Conservation (phyloP, 495 filamentous ascomycete genomes). For the Penicilliopsis zonata region DNA sequence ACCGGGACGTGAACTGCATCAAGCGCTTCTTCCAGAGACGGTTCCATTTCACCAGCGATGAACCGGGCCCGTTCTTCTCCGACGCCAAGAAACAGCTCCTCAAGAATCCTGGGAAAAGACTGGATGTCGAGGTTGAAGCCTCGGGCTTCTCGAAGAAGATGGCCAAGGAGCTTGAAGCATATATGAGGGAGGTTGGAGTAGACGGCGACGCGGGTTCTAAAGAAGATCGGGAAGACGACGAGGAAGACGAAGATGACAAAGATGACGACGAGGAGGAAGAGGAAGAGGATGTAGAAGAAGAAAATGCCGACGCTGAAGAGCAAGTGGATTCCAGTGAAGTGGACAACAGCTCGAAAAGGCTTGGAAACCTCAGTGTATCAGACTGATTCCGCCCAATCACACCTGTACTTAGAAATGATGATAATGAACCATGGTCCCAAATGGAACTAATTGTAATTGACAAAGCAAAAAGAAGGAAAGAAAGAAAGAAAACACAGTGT, state of each 20-base stretch:
- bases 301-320: constrained; percentile 4
- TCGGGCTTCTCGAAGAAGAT: constrained; percentile 95
- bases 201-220: constrained; percentile 40
- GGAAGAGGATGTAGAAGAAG: constrained; percentile 14
- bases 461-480: neutral
- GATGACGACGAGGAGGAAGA: constrained; percentile 23
- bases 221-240: constrained; percentile 15
- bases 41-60: constrained; percentile 75
- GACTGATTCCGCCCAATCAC: no score
- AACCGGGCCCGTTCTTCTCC: constrained; percentile 70
- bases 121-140: constrained; percentile 85
- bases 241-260: constrained; percentile 30
- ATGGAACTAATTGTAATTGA: no score
- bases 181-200: constrained; percentile 63
- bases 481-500: no score
- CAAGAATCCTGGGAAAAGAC: constrained; percentile 48
- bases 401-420: neutral
- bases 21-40: constrained; percentile 83
- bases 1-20: constrained; percentile 87
- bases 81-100: constrained; percentile 69
- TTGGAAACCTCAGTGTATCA: constrained; percentile 24
- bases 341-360: constrained; percentile 20
- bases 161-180: constrained; percentile 80
- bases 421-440: no score
- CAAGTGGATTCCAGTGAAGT: constrained; percentile 11